Base-by-base conservation (phyloP, 305 asterid species). In the Coffea humblotiana region DNA sequence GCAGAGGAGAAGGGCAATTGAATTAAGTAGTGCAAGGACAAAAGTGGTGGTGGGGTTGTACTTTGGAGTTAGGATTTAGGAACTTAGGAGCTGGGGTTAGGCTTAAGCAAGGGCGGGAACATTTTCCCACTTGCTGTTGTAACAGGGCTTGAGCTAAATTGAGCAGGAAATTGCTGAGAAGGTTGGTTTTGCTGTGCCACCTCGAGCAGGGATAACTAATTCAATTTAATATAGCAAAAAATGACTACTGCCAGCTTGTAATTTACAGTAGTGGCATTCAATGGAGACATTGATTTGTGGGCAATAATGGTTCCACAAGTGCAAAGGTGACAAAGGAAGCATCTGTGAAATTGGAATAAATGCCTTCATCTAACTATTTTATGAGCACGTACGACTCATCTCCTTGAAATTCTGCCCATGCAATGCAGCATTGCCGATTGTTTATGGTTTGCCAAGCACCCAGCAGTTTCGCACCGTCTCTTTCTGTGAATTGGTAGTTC, bases 131-230 rank as follows among this genome's bases (percentile, higher is more conserved):
- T 40, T 40, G 43, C 6, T n/a, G n/a, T 40, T 40, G 43, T 25
- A 64, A 25, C 32, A 76, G 0, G 29, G 69, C 40, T 37, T 51
- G 43, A 1, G 76, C 52, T 54, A 79, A 58, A 58, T 1, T 72
- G 4, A 48, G 18, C 19, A 58, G 82, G 82, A 78, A 79, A 71
- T 7, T 19, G 69, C 77, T 37, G 47, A 29, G 82, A 71, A 60
- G 82, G 56, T 74, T 45, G 48, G 63, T 29, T 35, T 3, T 74
- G 52, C 23, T 56, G 23, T n/a, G 37, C 52, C 40, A 74, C 78
- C 68, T 74, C 68, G 68, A 74, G 43, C 40, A 56, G 60, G 61
- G 65, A 56, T 0, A 4, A 1, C 23, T 27, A 18, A 21, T 19
- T 19, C 52, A 32, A 37, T 19, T 73, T 29, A 52, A 52, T 54